Evolutionary conservation across 2,329 filamentous ascomycete genomes (phyloP), one percentile per base, ranked within the genome.

Genomic region (Truncatella angustata): DNA sequence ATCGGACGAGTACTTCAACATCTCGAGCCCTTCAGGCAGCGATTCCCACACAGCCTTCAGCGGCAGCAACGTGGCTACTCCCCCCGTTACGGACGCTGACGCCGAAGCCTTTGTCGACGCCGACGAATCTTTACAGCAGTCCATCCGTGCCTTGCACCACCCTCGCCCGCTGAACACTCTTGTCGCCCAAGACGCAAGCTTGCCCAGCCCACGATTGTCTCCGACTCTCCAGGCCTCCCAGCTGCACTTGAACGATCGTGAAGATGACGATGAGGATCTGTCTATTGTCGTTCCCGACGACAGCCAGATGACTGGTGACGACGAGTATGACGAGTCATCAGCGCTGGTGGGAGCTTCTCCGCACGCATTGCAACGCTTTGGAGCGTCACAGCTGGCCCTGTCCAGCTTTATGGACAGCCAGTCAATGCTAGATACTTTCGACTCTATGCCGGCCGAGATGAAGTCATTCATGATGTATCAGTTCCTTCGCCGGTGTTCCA

Each of bases 401-500:
- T 63, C 79, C 69, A 68, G 65, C 18, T 68, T 93, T 18, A 81
- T 92, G 71, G 90, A 95, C 61, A 88, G 93, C n/a, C 89, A 89
- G 6, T 82, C 80, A 14, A 90, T 99, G 78, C 74, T 99, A 14
- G 89, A 96, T 60, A 86, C 86, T 2, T 99, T 97, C 62, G 93
- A 97, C 67, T 82, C 88, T 5, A 88, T 99, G 79, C 91, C 93
- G 2, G 84, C 89, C 40, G 88, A 94, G 62, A 85, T 99, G 81
- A 94, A 99, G 72, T 89, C 88, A 0, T 96, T 96, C 66, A 87
- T 99, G 72, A 96, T 99, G 85, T 97, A 95, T 66, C 93, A 99
- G 66, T 84, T 99, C 51, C 80, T 99, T 23, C 87, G 90, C 52
- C 82, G 94, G 43, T 97, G 92, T 64, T 84, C 91, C 5, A 88